These are phyloP conservation scores for Silene conica DNA, from an alignment of 148 eudicot genomes.

Conservation along the genomic window DNA sequence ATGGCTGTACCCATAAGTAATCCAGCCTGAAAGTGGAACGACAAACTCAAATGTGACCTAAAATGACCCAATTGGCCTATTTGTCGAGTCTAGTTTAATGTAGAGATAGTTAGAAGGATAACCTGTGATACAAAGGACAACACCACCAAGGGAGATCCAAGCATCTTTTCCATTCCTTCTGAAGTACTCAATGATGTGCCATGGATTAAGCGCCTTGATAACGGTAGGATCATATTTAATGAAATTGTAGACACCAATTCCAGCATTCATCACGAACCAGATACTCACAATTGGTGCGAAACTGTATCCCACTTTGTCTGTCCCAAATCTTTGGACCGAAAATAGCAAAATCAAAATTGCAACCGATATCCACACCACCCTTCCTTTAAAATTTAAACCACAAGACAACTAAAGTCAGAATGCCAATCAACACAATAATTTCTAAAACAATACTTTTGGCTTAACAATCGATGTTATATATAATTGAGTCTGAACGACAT, in stretches of 20 bases:
- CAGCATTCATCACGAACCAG: conserved; percentile 35
- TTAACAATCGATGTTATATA: no score
- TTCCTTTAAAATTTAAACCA: conserved; percentile 14
- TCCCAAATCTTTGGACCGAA: conserved; percentile 39
- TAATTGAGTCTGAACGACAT: no score
- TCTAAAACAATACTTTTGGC: no score
- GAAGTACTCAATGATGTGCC: conserved; percentile 35
- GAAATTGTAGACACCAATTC: conserved; percentile 40
- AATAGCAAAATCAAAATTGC: conserved; percentile 30
- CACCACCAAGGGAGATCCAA: conserved; percentile 45
- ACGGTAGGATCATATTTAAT: conserved; percentile 32
- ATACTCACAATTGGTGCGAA: conserved; percentile 43
- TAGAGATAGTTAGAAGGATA: background rate
- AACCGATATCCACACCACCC: conserved; percentile 38
- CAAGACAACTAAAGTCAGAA: no score
- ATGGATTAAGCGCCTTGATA: conserved; percentile 40
- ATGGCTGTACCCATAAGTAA: no score
- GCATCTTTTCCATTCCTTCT: conserved; percentile 33
- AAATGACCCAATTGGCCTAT: no score
- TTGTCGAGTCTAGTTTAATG: no score
- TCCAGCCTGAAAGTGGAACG: no score
- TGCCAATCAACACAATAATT: no score
- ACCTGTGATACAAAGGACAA: conserved; percentile 38
- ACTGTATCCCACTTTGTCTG: conserved; percentile 47
- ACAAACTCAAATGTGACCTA: no score